Evolutionary conservation across 1,139 yeast genomes (phyloP), one percentile per base, ranked within the genome.

Genomic region (Pichia sp.): DNA sequence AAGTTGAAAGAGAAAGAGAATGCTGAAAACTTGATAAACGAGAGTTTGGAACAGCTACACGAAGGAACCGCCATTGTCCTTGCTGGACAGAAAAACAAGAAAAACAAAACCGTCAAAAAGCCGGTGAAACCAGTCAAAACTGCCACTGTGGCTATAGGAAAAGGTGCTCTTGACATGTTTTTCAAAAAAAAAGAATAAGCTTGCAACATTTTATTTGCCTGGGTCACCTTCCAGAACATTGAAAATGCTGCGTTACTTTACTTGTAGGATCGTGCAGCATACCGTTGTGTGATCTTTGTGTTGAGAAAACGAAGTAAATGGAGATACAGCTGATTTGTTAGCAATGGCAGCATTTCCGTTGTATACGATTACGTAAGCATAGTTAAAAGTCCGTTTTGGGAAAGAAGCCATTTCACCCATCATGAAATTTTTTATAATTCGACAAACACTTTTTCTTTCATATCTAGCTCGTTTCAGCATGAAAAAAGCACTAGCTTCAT

Each of bases 121-220:
- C 36, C 23, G 8, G 36, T 13, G 10, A 43, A 43, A 9, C 3
- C 41, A 3, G 28, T 64, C 49, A 67, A 68, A 46, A 78, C 75
- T 55, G 47, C 53, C n/a, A 56, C 60, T 26, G 79, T 78, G 0
- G 79, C 79, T 0, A 73, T 71, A 12, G 82, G 81, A 0, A 77
- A 73, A 59, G 88, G 88, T 2, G 85, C 86, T 1, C 69, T 83
- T 34, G 88, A 83, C 62, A 76, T 80, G 47, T 82, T 83, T 59
- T 82, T 83, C 67, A 54, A 51, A 39, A 48, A 49, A 16, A 53
- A 51, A 22, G 50, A 46, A 13, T 34, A 37, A 13, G n/a, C n/a
- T 7, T n/a, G 13, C 10, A 2, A 3, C 9, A 25, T n/a, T n/a
- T n/a, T n/a, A n/a, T n/a, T n/a, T n/a, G n/a, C n/a, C n/a, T n/a